Evolutionary conservation across 768 basidiomycete genomes (phyloP).

Genomic region (Galerina sulciceps): DNA sequence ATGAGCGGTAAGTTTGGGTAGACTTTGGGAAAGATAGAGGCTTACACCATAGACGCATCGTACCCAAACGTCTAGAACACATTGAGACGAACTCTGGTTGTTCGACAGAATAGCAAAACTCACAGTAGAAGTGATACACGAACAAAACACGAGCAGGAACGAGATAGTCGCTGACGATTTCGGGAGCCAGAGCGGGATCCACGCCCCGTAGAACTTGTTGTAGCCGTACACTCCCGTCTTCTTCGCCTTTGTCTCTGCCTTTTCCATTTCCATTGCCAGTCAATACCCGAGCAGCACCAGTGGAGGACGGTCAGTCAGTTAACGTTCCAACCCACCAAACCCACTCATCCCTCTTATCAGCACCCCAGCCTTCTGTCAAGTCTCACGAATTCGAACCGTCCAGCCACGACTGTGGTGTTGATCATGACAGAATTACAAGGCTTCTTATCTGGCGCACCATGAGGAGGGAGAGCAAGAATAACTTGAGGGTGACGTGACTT

Average conservation of each 20-base stretch:
- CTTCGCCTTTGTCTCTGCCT: background rate
- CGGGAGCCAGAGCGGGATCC: slow-evolving; percentile 8
- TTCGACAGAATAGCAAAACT: background rate
- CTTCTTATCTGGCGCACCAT: too few relatives aligned
- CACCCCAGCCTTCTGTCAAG: too few relatives aligned
- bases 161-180: slow-evolving; percentile 16
- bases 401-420: too few relatives aligned
- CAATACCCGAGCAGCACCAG: too few relatives aligned
- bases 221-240: background rate
- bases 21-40: background rate
- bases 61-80: slow-evolving; percentile 17
- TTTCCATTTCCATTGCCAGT: too few relatives aligned
- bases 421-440: too few relatives aligned
- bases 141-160: slow-evolving; percentile 16
- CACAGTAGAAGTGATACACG: slow-evolving; percentile 22
- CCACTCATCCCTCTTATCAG: too few relatives aligned
- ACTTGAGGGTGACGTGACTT: too few relatives aligned
- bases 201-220: background rate
- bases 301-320: too few relatives aligned
- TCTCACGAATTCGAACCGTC: too few relatives aligned
- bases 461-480: too few relatives aligned
- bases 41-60: slow-evolving; percentile 20
- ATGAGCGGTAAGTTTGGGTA: background rate
- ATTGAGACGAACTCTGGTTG: background rate
- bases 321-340: too few relatives aligned